Base-by-base conservation (phyloP, 2,329 filamentous ascomycete species). In the Dothideomycetes sp. region DNA sequence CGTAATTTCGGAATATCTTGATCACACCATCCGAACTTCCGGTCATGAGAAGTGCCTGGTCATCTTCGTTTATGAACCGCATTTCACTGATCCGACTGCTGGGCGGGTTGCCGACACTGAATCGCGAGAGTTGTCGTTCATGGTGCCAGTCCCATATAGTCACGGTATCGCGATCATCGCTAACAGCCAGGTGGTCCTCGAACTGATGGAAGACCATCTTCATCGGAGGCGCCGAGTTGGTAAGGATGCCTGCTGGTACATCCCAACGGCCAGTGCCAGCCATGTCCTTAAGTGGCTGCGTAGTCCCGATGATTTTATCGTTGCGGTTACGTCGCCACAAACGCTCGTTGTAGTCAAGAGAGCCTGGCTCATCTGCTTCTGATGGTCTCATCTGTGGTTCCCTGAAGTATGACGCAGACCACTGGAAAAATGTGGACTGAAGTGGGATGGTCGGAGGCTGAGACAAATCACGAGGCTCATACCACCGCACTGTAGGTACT, bases 201-300 rank as follows among this genome's bases (percentile, higher is more conserved):
- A 95, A 98, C 57, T 98, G 91, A 62, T 98, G 91, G 59, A 96
- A 94, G 4, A 84, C 83, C 80, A 98, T 84, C 64, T 88, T 93
- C 47, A 81, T 77, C 0, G 91, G 89, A 57, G 95, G 91, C 22
- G 81, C 83, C 19, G 81, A 79, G 49, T 95, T 96, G 55, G 89
- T 88, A 56, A 95, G 79, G 46, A 94, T 81, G 14, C 83, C 81
- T 35, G 81, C 72, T 32, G 84, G 79, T 45, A 82, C 81, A 52
- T 86, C 88, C 89, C 91, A 98, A 51, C 79, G 82, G 52, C 85
- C 83, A 40, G 73, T 84, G 10, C 86, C 83, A 0, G 91, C 88
- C 50, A 84, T 79, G 39, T 86, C 81, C 58, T 98, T 98, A 47
- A 94, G 76, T 1, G 89, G 89, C 55, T 98, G 91, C 1, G 89